Base-by-base conservation (phyloP, 495 filamentous ascomycete species). In the Niebla homalea region DNA sequence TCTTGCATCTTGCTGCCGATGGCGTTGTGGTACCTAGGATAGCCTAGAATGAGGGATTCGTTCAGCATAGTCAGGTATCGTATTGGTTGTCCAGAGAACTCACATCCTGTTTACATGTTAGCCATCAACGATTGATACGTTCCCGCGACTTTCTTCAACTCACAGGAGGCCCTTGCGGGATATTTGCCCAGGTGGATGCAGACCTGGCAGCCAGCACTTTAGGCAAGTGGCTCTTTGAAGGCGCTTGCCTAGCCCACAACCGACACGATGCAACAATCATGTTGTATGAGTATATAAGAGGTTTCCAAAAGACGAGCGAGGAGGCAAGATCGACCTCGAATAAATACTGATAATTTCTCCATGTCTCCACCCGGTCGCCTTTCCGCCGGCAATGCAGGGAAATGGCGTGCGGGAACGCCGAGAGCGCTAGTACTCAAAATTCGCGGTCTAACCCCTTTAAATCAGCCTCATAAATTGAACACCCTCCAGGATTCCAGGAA, bases 131-230 rank as follows among this genome's bases (percentile, higher is more conserved):
- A 42, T 25, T 10, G 42, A 36, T 26, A 10, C 50, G 48, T 41
- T 46, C 46, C 43, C 45, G 48, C 21, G 25, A 41, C 15, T 55
- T 53, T 43, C 49, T 48, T n/a, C 25, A 2, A 35, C 86, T 69
- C 78, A 94, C 89, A 59, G 89, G 89, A 73, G 89, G 89, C 51
- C 89, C 89, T 71, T 94, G 87, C 58, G 87, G 83, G 43, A 94
- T 86, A 52, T 85, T 83, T 56, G 84, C 77, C 89, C 89, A 96
- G 41, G 85, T 82, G 36, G 88, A 94, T 55, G 76, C 83, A 56
- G 79, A 73, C 68, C 85, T 78, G 38, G 77, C 64, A 59, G 78
- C 78, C 46, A 50, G 4, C 1, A 47, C 16, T 20, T 44, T 46
- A 3, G 43, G 44, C 18, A 52, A 19, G 15, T 37, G 22, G 16